phyloP scores from a whole-genome alignment of 306 rosid genomes.

The Pyrus betulifolia region DNA sequence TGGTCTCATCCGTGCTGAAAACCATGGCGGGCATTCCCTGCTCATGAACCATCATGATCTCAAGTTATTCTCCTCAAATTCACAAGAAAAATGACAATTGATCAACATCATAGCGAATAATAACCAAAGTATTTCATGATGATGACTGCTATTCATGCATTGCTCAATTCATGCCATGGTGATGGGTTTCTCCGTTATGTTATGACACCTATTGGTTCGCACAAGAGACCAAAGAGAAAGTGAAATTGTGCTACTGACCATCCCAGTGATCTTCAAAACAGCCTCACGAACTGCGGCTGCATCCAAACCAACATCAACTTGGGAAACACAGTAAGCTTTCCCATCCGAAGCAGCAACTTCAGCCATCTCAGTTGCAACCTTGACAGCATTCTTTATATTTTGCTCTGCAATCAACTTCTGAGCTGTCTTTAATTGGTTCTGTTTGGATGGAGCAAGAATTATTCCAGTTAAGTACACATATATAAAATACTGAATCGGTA shows the following conservation, averaged over 20 bases:
- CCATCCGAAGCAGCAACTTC: conserved; percentile 63
- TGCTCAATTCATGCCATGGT: background rate
- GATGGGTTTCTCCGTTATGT: background rate
- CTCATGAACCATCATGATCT: conserved; percentile 19
- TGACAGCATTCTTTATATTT: conserved; percentile 70
- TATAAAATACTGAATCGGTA: background rate
- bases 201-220: background rate
- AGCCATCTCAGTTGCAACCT: conserved; percentile 56
- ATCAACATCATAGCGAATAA: background rate
- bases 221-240: conserved; percentile 3
- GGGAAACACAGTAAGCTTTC: conserved; percentile 64
- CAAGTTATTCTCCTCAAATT: conserved; percentile 15
- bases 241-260: conserved; percentile 36
- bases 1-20: conserved; percentile 72
- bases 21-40: conserved; percentile 90
- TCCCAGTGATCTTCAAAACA: conserved; percentile 62
- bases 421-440: conserved; percentile 77
- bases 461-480: background rate
- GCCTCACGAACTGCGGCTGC: conserved; percentile 97
- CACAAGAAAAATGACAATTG: background rate
- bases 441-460: background rate
- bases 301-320: conserved; percentile 82
- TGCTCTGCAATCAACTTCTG: conserved; percentile 87
- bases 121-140: background rate
- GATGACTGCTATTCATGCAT: background rate